Evolutionary conservation across 768 basidiomycete genomes (phyloP), one percentile per base, ranked within the genome.

Genomic region (Naematelia aurantialba): DNA sequence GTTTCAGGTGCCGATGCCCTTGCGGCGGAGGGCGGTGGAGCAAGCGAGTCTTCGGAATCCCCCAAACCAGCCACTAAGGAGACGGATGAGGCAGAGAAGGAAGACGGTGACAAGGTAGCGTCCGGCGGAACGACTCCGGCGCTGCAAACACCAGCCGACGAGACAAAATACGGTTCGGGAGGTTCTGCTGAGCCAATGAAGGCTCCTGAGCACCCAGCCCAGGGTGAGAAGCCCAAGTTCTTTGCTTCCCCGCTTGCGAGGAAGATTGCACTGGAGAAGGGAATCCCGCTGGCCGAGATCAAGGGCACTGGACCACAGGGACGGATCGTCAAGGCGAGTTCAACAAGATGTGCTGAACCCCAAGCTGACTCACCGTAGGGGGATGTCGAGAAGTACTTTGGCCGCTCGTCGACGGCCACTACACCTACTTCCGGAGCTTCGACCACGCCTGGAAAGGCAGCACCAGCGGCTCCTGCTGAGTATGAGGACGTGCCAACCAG

Each of bases 171-270:
- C 58, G 73, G 75, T 29, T 56, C 61, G 12, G 73, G 73, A 52
- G 42, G 65, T 62, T 30, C 67, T 55, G 26, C 62, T 26, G 66
- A 62, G 27, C 66, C 58, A 1, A 65, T 59, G 42, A 73, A 76
- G 63, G 61, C 65, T 24, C 73, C 75, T 1, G 60, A 65, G 52
- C 58, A 67, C 54, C 48, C 55, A 13, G 52, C 56, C 13, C 56
- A 69, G 34, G 66, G 67, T 25, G 75, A 76, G 48, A 75, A 67
- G 60, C 73, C 73, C 19, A 76, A 67, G 53, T 73, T 98, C 80
- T 94, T 94, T 74, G 96, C 93, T 13, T 87, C 89, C 26, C 94
- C 96, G 27, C 83, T 96, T 66, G 96, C 96, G 45, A 96, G 96
- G 82, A 94, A 93, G 79, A 87, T 99, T 72, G 96, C 96, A 39